These are phyloP conservation scores for Jatropha podagrica DNA, from an alignment of 441 rosid species.

Conservation along the genomic window DNA sequence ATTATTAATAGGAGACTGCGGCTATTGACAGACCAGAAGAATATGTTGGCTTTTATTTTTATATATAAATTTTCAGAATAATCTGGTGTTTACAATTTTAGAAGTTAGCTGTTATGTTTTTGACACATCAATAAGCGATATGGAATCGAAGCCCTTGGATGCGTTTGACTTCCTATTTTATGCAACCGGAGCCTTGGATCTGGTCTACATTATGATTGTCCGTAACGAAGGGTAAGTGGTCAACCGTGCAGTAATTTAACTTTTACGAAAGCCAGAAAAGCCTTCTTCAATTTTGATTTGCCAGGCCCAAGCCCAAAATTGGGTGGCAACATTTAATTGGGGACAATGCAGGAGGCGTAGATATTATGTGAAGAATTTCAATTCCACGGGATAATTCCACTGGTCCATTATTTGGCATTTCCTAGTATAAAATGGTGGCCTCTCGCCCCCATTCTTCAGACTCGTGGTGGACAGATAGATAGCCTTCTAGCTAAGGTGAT, in stretches of 20 bases:
- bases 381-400: not conserved
- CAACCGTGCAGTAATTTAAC: not conserved
- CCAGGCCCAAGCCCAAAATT: not conserved
- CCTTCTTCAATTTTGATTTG: not conserved
- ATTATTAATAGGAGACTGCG: not conserved
- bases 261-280: not conserved
- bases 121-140: not conserved
- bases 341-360: not conserved
- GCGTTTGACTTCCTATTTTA: not conserved
- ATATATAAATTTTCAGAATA: not conserved
- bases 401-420: not conserved
- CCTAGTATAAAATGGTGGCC: conserved; percentile 22
- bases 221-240: not conserved
- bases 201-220: not conserved
- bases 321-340: not conserved
- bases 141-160: not conserved
- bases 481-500: conserved; percentile 11
- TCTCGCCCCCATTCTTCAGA: not conserved
- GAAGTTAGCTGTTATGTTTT: not conserved
- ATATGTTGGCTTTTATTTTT: not conserved
- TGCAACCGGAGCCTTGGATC: not conserved
- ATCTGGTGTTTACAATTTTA: conserved; percentile 1
- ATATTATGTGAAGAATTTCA: not conserved
- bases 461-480: conserved; percentile 2
- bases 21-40: conserved; percentile 6